Evolutionary conservation across 177 flowering plant genomes (phyloP), one percentile per base, ranked within the genome.

Genomic region (Telopea speciosissima): DNA sequence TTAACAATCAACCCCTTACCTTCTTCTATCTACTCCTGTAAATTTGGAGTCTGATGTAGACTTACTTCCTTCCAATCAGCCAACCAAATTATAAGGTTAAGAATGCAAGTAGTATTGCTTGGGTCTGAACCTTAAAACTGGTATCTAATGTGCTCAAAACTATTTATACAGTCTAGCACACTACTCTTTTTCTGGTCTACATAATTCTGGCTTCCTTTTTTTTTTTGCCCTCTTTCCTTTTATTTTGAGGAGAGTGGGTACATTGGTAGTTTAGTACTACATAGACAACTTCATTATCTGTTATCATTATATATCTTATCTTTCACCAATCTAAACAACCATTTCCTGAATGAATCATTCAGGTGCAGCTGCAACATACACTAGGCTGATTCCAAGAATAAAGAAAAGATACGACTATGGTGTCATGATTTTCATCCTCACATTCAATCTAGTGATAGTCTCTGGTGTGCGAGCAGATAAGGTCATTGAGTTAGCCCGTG

Each of bases 371-470:
- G 92, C 90, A 60, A 84, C 97, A 24, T 88, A 86, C 42, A 26
- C 49, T 4, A 67, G 97, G 67, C 28, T 81, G 74, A 44, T 87
- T 52, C 98, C 96, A 23, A 75, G 75, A 13, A 75, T 93, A 7
- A 93, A 90, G 78, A 86, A 70, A 66, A 85, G 70, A 60, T 86
- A 86, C 65, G 94, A 93, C 68, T 91, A 91, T 71, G 98, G 93
- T 23, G 85, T 74, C 62, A 69, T 90, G 90, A 87, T 93, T 63
- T 89, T 85, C 80, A 85, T 93, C 68, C 83, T 93, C 49, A 91
- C 98, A 24, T 93, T 90, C 85, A 93, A 82, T 73, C 78, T 93
- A 70, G 85, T 93, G 1, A 86, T 76, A 28, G 91, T 93, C 0
- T 89, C 91, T 24, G 91, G 96, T 33, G 21, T 84, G 13, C 85